Evolutionary conservation across 1,284 basidiomycete species (phyloP), one percentile per base, ranked within the genome.

Genomic region (Heterobasidion parviporum): DNA sequence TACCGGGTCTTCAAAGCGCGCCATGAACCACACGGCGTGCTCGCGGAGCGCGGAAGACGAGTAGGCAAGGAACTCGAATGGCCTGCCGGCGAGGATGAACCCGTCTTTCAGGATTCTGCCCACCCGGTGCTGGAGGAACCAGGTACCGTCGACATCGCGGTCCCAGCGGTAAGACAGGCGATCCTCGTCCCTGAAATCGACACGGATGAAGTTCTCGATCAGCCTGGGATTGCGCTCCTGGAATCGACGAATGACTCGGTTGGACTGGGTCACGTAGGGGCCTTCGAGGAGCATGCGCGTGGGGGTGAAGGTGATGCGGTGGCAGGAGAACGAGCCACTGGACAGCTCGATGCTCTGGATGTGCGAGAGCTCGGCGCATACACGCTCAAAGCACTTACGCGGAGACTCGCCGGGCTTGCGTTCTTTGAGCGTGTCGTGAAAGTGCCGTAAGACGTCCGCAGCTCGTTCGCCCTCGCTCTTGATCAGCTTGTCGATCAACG

Each of bases 151-250:
- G 7, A 65, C 79, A 41, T 78, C 77, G 7, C 78, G 72, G 60
- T 79, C 78, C 80, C 83, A 87, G 18, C 81, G 75, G 60, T 48
- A 48, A 9, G 46, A 48, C 10, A 48, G 46, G 10, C 76, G 74
- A 64, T 88, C 82, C 68, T 91, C 89, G 51, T 92, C 89, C 12
- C 79, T 76, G 61, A 92, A 89, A 56, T 85, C 78, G 34, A 92
- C 89, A n/a, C 89, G 82, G 34, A 92, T 63, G 64, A 92, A 92
- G 62, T 79, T 69, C 34, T 83, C 75, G 41, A 56, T 32, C 14
- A 60, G 56, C 5, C 20, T 10, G 1, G 60, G 38, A 45, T 80
- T 72, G 54, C 77, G 67, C 16, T 75, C 75, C 51, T 67, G 63
- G 61, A 79, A 88, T 60, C 73, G 67, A 35, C 87, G 79, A 55